Evolutionary conservation across 208 protist genomes (phyloP), one percentile per base, ranked within the genome.

Genomic region (Porcisia hertigi): DNA sequence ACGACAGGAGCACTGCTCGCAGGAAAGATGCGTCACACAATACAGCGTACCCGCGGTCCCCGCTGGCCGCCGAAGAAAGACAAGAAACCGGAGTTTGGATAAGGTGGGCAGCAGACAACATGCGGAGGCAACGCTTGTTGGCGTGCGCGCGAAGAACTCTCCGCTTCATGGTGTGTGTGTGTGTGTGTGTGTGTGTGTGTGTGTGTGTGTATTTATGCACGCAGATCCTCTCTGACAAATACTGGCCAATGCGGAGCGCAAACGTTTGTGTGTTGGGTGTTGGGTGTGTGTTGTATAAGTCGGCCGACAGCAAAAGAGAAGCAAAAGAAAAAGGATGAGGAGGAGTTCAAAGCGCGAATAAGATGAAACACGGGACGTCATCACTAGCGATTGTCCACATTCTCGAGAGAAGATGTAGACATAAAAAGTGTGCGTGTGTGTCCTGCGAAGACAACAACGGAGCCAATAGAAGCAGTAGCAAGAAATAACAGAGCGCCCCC

Each of bases 21-120:
- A 96, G 73, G 75, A 96, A 96, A 1, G 92, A 96, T 14, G 92
- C 79, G 70, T 96, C 92, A 64, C 88, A 92, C 55, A 96, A 72
- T 9, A 96, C 75, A 43, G 86, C 81, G 75, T 86, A 92, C 25
- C 58, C 64, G 72, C 84, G 80, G 11, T 78, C 76, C 20, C 49
- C 49, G 49, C 14, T 20, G 25, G 25, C 18, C 62, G 72, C 25
- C 49, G 72, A 47, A 16, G 39, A 8, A 23, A 11, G 30, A 1
- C 25, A 5, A 12, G 59, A 53, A 7, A 41, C 20, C 43, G 70
- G 16, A 16, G 67, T 76, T 23, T 70, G 69, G 39, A 96, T 84
- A 3, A 79, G 78, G 69, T 96, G 53, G 1, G 88, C 78, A 16
- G 92, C 86, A 53, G 83, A 93, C 20, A 96, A 55, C 8, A 91